Evolutionary conservation across 1,139 yeast genomes (phyloP).

Genomic region (Hansenula lynferdii): DNA sequence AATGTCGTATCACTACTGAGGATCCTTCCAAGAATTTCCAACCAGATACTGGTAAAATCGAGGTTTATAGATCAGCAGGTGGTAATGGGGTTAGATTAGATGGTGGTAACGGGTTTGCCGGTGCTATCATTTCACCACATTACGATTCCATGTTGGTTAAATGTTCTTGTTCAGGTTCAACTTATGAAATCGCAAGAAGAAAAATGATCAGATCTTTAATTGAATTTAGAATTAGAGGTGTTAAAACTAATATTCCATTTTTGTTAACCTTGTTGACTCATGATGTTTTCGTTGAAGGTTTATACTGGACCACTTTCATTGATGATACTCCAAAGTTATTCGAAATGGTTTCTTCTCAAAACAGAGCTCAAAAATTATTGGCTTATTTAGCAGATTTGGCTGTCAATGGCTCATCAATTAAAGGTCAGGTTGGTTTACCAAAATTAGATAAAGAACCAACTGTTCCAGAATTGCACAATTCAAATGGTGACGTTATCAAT

Average conservation of each 20-base stretch:
- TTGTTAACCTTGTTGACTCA: conserved; percentile 88
- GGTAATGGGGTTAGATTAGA: conserved; percentile 99
- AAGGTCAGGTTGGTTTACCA: conserved; percentile 93
- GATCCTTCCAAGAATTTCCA: conserved; percentile 96
- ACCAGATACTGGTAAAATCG: conserved; percentile 98
- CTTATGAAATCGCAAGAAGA: conserved; percentile 94
- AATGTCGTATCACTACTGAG: conserved; percentile 98
- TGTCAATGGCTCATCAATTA: conserved; percentile 92
- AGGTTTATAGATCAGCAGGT: conserved; percentile 97
- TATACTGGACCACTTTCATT: conserved; percentile 98
- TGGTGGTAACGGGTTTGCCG: conserved; percentile 99
- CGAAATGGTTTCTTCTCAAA: conserved; percentile 92
- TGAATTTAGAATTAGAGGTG: conserved; percentile 98
- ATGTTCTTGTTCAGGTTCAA: conserved; percentile 94
- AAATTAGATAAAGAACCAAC: conserved; percentile 71
- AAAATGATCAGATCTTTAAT: conserved; percentile 96
- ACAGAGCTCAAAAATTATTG: conserved; percentile 92
- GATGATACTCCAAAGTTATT: conserved; percentile 96
- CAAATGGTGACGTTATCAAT: conserved; percentile 51
- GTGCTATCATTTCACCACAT: conserved; percentile 95
- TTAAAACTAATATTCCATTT: conserved; percentile 96
- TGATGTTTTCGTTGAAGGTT: conserved; percentile 81
- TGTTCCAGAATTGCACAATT: conserved; percentile 67
- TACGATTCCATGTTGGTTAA: conserved; percentile 98
- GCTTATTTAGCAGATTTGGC: conserved; percentile 87